Evolutionary conservation across 2,329 filamentous ascomycete species (phyloP).

Genomic region (Sporothrix schenckii): DNA sequence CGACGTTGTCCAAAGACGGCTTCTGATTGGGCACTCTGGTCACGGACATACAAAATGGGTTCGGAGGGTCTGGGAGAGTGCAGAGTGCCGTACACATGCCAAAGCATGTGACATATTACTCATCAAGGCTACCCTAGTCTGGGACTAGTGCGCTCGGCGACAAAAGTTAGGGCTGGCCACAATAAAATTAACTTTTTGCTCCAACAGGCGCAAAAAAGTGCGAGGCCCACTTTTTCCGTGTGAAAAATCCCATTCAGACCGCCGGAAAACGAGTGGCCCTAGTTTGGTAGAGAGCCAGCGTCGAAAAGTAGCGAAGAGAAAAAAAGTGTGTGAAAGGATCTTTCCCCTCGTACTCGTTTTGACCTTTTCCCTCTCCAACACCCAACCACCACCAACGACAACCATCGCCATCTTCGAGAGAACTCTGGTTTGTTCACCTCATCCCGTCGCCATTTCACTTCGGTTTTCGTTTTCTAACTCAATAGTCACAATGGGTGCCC

Average conservation of each 20-base stretch:
- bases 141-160: background rate
- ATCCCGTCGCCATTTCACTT: background rate
- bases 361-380: slow-evolving; percentile 13
- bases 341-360: slow-evolving; percentile 24
- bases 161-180: slow-evolving; percentile 15
- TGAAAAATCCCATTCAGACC: slow-evolving; percentile 25
- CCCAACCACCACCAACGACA: slow-evolving; percentile 30
- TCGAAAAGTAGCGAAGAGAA: slow-evolving; percentile 8
- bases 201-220: slow-evolving; percentile 13
- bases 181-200: slow-evolving; percentile 2
- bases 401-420: slow-evolving; percentile 27
- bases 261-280: slow-evolving; percentile 13
- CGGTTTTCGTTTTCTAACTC: slow-evolving; percentile 24
- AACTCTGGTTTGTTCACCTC: slow-evolving; percentile 27
- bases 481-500: slow-evolving; percentile 89
- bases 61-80: too few species aligned
- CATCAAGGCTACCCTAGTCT: background rate
- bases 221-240: slow-evolving; percentile 19
- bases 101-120: slow-evolving; percentile 11
- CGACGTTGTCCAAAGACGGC: slow-evolving; percentile 26
- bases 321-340: slow-evolving; percentile 26
- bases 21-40: slow-evolving; percentile 8
- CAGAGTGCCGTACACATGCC: background rate
- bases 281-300: slow-evolving; percentile 5
- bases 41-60: background rate